Evolutionary conservation across 2,329 filamentous ascomycete species (phyloP), one percentile per base, ranked within the genome.

Genomic region (Basipetospora chlamydospora): DNA sequence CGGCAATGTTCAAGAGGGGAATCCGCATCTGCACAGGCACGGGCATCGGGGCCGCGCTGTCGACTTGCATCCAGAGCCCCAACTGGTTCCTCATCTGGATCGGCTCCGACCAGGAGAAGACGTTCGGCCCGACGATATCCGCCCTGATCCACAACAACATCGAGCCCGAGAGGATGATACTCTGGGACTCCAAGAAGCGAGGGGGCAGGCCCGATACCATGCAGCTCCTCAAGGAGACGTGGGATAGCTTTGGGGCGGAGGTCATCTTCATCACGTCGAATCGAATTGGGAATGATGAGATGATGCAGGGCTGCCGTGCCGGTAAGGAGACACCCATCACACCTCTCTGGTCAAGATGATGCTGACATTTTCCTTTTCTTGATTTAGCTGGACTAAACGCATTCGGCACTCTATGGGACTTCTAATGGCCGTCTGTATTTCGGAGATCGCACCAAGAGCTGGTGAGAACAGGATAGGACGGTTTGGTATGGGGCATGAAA

Each of bases 251-350:
- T 41, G 51, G 55, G 10, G 57, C 57, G 5, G 57, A 60, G 45
- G 57, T 60, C 29, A 59, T 60, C 38, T 60, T 60, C 47, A 60
- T 60, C 43, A 60, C 57, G 1, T 57, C 53, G 26, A 60, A 60
- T 40, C 55, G 44, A 52, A 46, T 53, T 39, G 57, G 57, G 20
- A 60, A 60, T 41, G 55, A 59, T 40, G 57, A 60, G 47, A 59
- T 60, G 57, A 59, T 60, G 55, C 53, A 55, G 39, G 57, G 57
- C 20, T 60, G 57, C 41, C 48, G 46, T 39, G 53, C 45, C 42
- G 53, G 56, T 37, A 31, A 7, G 35, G 15, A 20, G 15, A 20
- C 57, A 48, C 20, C 54, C 49, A 28, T 12, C 17, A 37, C 17
- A 15, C 3, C 13, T 22, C 38, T 16, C 23, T 43, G 26, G 12